Base-by-base conservation (phyloP, 2,329 filamentous ascomycete species). In the Pleomassaria siparia region DNA sequence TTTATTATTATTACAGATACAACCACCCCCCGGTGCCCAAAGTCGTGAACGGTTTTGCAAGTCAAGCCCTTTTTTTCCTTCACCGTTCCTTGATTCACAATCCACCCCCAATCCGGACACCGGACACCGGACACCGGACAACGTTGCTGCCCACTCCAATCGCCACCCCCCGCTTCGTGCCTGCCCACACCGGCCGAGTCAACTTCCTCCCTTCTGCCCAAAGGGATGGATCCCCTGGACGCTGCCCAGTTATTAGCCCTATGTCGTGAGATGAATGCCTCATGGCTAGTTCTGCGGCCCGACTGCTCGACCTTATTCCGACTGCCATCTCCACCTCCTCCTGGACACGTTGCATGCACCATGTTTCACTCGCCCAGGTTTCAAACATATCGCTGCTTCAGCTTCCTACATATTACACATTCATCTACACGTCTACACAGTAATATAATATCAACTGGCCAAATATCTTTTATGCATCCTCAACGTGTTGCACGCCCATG, bases 401-500 rank as follows among this genome's bases (percentile, higher is more conserved):
- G 20, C 20, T n/a, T 37, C 30, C 20, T 37, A 37, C 28, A 18
- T 44, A 13, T n/a, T n/a, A n/a, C n/a, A n/a, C n/a, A n/a, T n/a
- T 40, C 22, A 20, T 29, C 5, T 29, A 12, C 33, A 29, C 32
- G 11, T 46, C 37, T 28, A 28, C 40, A n/a, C n/a, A n/a, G n/a
- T n/a, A n/a, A n/a, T n/a, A n/a, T n/a, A n/a, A n/a, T n/a, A n/a
- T n/a, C n/a, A n/a, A n/a, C n/a, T n/a, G n/a, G n/a, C n/a, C n/a
- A n/a, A n/a, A n/a, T n/a, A n/a, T n/a, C n/a, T n/a, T n/a, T n/a
- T n/a, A 56, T 29, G 60, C 62, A 29, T 56, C 55, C 50, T 68
- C 63, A 20, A 66, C 60, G 33, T 66, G 63, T 56, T 64, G 57
- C 2, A 59, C 58, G n/a, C 54, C 55, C 24, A 44, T 41, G 32